phyloP scores from a whole-genome alignment of 1,284 basidiomycete genomes.

The Cryptococcus hybrid region DNA sequence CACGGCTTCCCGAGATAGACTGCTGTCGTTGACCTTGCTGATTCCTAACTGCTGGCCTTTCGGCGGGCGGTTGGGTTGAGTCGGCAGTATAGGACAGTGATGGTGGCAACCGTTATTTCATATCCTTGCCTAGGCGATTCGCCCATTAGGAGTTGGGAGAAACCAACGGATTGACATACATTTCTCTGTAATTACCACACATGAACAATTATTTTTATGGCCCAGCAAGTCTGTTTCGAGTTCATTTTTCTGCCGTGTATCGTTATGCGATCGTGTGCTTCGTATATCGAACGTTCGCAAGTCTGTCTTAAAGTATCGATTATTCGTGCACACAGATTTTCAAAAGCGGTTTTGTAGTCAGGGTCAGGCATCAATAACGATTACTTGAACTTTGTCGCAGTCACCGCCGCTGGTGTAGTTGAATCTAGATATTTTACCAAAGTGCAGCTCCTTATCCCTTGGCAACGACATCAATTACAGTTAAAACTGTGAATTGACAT shows the following conservation, averaged over 20 bases:
- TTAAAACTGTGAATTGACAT: background rate
- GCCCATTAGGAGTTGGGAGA: conserved; percentile 43
- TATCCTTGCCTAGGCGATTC: conserved; percentile 45
- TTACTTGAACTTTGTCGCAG: too few relatives aligned
- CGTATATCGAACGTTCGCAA: too few relatives aligned
- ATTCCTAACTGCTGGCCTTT: conserved; percentile 9
- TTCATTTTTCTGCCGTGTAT: too few relatives aligned
- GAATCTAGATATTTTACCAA: too few relatives aligned
- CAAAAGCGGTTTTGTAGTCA: too few relatives aligned
- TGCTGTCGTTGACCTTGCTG: conserved; percentile 1
- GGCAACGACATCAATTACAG: background rate
- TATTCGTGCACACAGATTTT: too few relatives aligned
- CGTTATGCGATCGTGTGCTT: too few relatives aligned
- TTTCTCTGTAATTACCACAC: background rate
- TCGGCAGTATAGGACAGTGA: conserved; percentile 1
- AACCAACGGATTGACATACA: conserved; percentile 44
- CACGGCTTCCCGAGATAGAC: conserved; percentile 37
- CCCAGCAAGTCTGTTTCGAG: too few relatives aligned
- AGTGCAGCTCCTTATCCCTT: background rate
- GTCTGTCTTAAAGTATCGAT: too few relatives aligned
- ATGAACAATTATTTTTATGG: background rate
- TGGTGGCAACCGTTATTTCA: conserved; percentile 41
- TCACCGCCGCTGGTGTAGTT: too few relatives aligned
- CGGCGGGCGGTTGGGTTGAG: conserved; percentile 16
- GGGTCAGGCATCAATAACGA: too few relatives aligned